These are phyloP conservation scores for Botrytis pseudocinerea DNA, from an alignment of 2,329 filamentous ascomycete genomes.

Conservation along the genomic window DNA sequence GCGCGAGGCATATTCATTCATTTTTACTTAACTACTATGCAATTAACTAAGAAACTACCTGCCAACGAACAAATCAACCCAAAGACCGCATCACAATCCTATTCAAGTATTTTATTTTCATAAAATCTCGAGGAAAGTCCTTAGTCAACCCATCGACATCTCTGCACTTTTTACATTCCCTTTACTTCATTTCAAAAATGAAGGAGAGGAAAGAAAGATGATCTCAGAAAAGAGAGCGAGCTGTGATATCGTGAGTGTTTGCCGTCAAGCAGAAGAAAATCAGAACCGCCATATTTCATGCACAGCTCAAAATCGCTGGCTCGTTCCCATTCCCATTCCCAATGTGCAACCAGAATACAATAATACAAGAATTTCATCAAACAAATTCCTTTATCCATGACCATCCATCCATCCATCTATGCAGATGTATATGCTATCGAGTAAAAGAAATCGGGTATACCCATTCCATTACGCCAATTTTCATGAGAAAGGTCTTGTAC, in stretches of 20 bases:
- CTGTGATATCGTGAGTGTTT: slow-evolving; percentile 10
- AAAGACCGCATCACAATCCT: not conserved
- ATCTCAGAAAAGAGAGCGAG: not conserved
- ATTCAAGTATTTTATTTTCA: not conserved
- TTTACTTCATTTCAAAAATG: not conserved
- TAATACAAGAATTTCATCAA: slow-evolving; percentile 17
- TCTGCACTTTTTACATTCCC: slow-evolving; percentile 1
- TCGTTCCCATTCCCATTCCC: not conserved
- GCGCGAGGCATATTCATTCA: not conserved
- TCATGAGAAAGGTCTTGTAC: slow-evolving; percentile 2
- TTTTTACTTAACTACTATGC: not conserved
- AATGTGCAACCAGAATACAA: not conserved
- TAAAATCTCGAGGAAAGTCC: not conserved
- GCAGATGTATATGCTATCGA: slow-evolving; percentile 3
- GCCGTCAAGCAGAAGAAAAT: not conserved
- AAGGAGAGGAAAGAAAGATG: slow-evolving; percentile 10
- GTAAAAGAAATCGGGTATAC: slow-evolving; percentile 20
- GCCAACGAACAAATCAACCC: not conserved
- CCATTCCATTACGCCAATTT: slow-evolving; percentile 15
- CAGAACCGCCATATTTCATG: not conserved
- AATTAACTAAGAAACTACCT: not conserved
- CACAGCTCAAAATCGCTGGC: not conserved
- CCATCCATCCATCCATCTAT: slow-evolving; percentile 1
- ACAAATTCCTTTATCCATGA: slow-evolving; percentile 5
- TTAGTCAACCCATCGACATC: not conserved